phyloP scores from a whole-genome alignment of 345 rosid species.

The Gossypioides kirkii region DNA sequence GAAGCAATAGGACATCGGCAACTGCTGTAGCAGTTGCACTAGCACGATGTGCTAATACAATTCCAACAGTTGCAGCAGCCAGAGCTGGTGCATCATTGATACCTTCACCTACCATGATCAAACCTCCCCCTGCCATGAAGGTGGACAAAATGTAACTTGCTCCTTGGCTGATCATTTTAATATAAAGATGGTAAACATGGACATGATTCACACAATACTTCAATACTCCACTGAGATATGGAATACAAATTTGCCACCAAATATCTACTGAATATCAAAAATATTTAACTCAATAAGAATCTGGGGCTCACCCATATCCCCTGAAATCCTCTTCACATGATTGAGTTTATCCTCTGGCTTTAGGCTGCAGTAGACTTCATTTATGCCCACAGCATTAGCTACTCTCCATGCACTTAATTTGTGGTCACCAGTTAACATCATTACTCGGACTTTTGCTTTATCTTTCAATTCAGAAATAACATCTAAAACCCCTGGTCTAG shows the following conservation, averaged over 20 bases:
- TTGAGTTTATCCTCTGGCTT: conserved; percentile 94
- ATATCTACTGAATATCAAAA: background rate
- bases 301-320: conserved; percentile 60
- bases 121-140: conserved; percentile 71
- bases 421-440: conserved; percentile 97
- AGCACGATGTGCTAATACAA: conserved; percentile 94
- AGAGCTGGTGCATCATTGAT: conserved; percentile 97
- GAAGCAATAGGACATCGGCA: conserved; percentile 78
- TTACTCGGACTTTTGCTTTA: conserved; percentile 59
- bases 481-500: conserved; percentile 73
- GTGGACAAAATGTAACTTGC: background rate
- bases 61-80: conserved; percentile 93
- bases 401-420: conserved; percentile 93
- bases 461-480: conserved; percentile 58
- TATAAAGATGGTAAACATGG: background rate
- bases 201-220: background rate
- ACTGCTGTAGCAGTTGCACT: conserved; percentile 96
- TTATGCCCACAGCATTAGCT: conserved; percentile 80
- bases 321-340: conserved; percentile 64
- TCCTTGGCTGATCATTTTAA: background rate
- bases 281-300: conserved; percentile 5
- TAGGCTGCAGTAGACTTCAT: conserved; percentile 71
- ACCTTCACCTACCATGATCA: conserved; percentile 97
- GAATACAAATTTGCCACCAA: background rate
- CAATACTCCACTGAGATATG: background rate